Conservation (phyloP, 2,329 filamentous ascomycete genomes). For the Cordyceps fumosorosea region DNA sequence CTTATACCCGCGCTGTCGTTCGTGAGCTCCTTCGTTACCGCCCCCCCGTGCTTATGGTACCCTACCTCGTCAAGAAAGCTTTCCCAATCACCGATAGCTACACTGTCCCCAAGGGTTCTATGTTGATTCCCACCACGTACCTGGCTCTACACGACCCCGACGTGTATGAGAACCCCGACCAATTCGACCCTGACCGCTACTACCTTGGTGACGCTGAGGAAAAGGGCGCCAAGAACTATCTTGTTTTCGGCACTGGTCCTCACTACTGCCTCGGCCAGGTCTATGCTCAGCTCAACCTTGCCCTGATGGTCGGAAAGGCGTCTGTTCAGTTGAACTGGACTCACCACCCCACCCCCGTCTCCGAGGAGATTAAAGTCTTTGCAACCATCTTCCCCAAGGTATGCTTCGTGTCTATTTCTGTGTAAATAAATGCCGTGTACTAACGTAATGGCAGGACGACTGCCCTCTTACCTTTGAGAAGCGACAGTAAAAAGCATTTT, state of each 20-base stretch:
- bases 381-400: conserved; percentile 97
- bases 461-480: conserved; percentile 69
- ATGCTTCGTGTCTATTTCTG: conserved; percentile 29
- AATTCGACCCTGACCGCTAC: conserved; percentile 87
- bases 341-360: conserved; percentile 74
- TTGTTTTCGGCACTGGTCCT: conserved; percentile 91
- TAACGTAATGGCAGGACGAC: conserved; percentile 57
- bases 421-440: conserved; percentile 14
- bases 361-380: conserved; percentile 96
- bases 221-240: conserved; percentile 84
- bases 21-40: conserved; percentile 89
- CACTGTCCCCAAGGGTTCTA: conserved; percentile 90
- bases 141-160: conserved; percentile 87
- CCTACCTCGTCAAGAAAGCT: conserved; percentile 87
- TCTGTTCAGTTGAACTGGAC: conserved; percentile 82
- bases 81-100: conserved; percentile 86
- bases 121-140: conserved; percentile 91
- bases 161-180: conserved; percentile 82
- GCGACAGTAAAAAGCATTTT: conserved; percentile 36
- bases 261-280: conserved; percentile 95
- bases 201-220: conserved; percentile 83
- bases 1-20: conserved; percentile 86
- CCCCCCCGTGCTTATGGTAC: conserved; percentile 94
- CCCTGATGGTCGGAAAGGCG: conserved; percentile 84
- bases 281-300: conserved; percentile 85